Conservation (phyloP, 176 grass and related monocot species). For the Rhynchospora tenuis region DNA sequence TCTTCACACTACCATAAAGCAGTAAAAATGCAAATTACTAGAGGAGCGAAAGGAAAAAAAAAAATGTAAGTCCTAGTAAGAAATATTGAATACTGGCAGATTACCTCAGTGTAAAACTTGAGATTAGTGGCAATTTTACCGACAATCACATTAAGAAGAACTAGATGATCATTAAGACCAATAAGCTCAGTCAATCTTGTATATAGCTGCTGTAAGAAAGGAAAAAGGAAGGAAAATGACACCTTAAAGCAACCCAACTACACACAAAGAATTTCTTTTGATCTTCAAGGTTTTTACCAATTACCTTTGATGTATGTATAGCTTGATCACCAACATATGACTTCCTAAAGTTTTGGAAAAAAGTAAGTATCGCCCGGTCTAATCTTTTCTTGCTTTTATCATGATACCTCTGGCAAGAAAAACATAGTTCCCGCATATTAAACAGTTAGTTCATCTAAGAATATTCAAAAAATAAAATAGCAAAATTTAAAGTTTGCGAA, state of each 20-base stretch:
- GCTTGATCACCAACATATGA: conserved; percentile 97
- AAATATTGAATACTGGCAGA: background rate
- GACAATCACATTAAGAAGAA: conserved; percentile 97
- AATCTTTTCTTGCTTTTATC: conserved; percentile 94
- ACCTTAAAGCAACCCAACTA: conserved; percentile 19
- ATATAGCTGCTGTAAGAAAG: conserved; percentile 85
- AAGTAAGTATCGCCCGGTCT: conserved; percentile 87
- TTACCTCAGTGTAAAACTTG: conserved; percentile 89
- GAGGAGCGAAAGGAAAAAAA: conserved; percentile 26
- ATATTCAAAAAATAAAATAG: background rate
- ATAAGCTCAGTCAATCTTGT: conserved; percentile 94
- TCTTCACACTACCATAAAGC: conserved; percentile 69
- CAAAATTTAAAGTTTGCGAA: background rate
- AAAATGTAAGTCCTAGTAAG: background rate
- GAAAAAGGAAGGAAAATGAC: conserved; percentile 21
- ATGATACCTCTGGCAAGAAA: conserved; percentile 74
- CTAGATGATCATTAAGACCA: conserved; percentile 93
- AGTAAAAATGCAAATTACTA: conserved; percentile 35
- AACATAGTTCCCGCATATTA: conserved; percentile 11
- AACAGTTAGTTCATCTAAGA: background rate
- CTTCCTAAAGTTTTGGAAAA: conserved; percentile 94
- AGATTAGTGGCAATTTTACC: conserved; percentile 97
- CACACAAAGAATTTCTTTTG: background rate
- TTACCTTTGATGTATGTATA: conserved; percentile 89
- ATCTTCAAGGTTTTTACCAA: conserved; percentile 4